These are phyloP conservation scores for Odontarrhena argentea DNA, from an alignment of 345 rosid species.

Conservation along the genomic window DNA sequence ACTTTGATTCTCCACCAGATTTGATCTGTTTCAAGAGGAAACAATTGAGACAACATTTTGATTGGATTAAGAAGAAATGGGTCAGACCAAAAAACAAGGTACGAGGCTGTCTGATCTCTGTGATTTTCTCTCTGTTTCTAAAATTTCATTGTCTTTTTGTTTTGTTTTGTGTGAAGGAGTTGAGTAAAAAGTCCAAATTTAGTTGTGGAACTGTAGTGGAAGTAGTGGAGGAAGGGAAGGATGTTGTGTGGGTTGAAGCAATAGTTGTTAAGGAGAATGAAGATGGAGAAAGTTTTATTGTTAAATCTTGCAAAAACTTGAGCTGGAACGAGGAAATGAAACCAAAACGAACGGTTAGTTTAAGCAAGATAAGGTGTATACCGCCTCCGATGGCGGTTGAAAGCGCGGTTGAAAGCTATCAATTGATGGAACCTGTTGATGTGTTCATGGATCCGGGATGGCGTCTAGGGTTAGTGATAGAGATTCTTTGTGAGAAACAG, in stretches of 20 bases:
- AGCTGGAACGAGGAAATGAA: slow-evolving; percentile 38
- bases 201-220: slow-evolving; percentile 57
- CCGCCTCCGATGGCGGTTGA: slow-evolving; percentile 47
- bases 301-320: slow-evolving; percentile 41
- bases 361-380: slow-evolving; percentile 45
- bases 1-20: slow-evolving; percentile 6
- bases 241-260: slow-evolving; percentile 60
- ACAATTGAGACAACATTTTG: neutral
- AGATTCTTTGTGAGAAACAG: slow-evolving; percentile 46
- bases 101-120: neutral
- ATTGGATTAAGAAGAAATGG: slow-evolving; percentile 38
- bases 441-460: slow-evolving; percentile 45
- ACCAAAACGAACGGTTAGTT: slow-evolving; percentile 38
- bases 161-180: slow-evolving; percentile 34
- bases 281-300: slow-evolving; percentile 46
- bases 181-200: slow-evolving; percentile 47
- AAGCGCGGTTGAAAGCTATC: slow-evolving; percentile 39
- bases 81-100: neutral
- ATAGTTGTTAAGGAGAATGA: slow-evolving; percentile 52
- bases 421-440: slow-evolving; percentile 57
- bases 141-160: slow-evolving; percentile 22
- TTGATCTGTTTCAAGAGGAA: neutral
- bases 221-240: slow-evolving; percentile 42
- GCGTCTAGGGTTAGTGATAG: slow-evolving; percentile 58
- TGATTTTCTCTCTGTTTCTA: neutral